A percentile compares a stretch with the other conserved stretches of the same genome.
Evolutionary conservation across 805 yeast species (phyloP).

Genomic region (Metschnikowia proteae): DNA sequence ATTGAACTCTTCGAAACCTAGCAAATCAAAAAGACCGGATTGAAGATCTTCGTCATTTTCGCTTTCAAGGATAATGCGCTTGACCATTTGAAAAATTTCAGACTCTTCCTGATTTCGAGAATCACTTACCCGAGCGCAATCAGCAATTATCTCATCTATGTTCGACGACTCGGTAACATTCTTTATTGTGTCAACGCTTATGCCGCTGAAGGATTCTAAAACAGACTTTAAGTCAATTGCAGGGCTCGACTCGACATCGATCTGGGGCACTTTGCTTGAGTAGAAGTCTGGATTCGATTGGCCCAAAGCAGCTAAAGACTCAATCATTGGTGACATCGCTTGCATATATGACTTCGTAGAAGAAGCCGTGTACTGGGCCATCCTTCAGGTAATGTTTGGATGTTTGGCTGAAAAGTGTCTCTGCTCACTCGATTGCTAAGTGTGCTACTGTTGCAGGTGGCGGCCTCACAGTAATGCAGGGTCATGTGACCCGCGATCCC

Average conservation of each 20-base stretch:
- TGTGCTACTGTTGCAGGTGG: background rate
- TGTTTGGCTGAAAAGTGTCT: too few species aligned
- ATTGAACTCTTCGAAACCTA: slow-evolving; percentile 86
- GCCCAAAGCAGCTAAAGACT: slow-evolving; percentile 28
- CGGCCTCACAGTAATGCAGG: background rate
- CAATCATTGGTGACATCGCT: slow-evolving; percentile 73
- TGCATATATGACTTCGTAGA: slow-evolving; percentile 75
- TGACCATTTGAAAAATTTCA: slow-evolving; percentile 28
- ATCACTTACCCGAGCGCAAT: slow-evolving; percentile 32
- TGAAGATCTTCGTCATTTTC: slow-evolving; percentile 60
- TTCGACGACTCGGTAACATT: slow-evolving; percentile 16
- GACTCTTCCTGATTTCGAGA: slow-evolving; percentile 32
- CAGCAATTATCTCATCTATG: slow-evolving; percentile 22
- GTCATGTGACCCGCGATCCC: background rate
- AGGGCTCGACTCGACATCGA: slow-evolving; percentile 34
- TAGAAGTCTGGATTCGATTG: slow-evolving; percentile 11
- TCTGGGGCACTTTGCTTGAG: slow-evolving; percentile 29
- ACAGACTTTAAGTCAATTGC: slow-evolving; percentile 28
- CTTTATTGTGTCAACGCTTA: slow-evolving; percentile 20
- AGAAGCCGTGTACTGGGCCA: slow-evolving; percentile 45
- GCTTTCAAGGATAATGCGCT: slow-evolving; percentile 31
- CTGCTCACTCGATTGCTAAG: background rate
- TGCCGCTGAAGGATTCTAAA: slow-evolving; percentile 34
- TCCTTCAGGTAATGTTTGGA: slow-evolving; percentile 6
- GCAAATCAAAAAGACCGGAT: slow-evolving; percentile 65